Evolutionary conservation across 139 green algal species (phyloP).

Genomic region (Penium margaritaceum): DNA sequence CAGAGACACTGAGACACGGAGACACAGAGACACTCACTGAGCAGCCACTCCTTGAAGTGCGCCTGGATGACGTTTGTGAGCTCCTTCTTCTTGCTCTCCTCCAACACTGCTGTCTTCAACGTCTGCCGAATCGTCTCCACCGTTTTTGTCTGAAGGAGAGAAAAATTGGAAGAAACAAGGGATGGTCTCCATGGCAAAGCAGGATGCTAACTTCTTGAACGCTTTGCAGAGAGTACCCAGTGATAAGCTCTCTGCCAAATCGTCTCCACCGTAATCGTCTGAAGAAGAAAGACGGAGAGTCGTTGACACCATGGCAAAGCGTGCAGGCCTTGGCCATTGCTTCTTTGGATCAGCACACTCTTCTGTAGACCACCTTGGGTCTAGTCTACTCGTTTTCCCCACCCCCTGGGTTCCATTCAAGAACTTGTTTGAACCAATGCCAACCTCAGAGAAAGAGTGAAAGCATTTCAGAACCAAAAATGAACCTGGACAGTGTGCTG

Average conservation of each 20-base stretch:
- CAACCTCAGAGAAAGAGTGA: too few relatives aligned
- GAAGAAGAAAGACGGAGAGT: background rate
- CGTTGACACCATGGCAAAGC: background rate
- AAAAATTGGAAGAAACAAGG: background rate
- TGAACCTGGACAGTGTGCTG: too few relatives aligned
- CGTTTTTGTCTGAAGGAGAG: constrained; percentile 33
- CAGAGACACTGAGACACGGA: background rate
- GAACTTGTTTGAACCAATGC: too few relatives aligned
- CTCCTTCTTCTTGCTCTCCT: constrained; percentile 64
- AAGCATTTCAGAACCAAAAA: too few relatives aligned
- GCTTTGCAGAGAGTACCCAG: background rate
- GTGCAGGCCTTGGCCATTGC: too few relatives aligned
- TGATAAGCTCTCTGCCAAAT: background rate
- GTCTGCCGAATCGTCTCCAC: constrained; percentile 64
- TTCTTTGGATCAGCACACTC: too few relatives aligned
- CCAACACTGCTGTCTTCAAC: constrained; percentile 57
- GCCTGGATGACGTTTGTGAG: constrained; percentile 74
- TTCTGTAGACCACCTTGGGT: too few relatives aligned
- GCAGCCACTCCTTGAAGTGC: constrained; percentile 80
- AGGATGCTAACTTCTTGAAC: background rate
- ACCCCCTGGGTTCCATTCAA: too few relatives aligned
- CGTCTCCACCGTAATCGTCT: background rate
- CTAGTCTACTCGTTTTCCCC: too few relatives aligned
- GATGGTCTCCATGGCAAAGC: background rate
- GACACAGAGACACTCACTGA: constrained; percentile 25